phyloP scores from a whole-genome alignment of 1,139 yeast genomes.

The Candida frijolesensis region DNA sequence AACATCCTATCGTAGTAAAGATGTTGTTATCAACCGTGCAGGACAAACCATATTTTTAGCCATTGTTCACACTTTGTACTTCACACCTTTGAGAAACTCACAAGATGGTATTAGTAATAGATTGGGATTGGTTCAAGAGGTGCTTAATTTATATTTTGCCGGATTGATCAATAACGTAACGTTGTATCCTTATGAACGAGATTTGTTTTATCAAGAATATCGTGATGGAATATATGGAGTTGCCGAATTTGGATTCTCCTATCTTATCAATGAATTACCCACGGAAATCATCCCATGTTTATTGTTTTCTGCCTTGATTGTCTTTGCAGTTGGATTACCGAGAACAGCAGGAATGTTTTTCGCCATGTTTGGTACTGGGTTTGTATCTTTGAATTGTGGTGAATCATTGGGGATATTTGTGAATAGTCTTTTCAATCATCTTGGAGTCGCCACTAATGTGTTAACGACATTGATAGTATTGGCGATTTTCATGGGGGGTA shows the following conservation, averaged over 20 bases:
- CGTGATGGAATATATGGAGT: constrained; percentile 74
- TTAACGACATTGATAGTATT: constrained; percentile 64
- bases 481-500: constrained; percentile 85
- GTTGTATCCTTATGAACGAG: constrained; percentile 71
- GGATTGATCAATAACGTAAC: constrained; percentile 81
- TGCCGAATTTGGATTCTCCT: constrained; percentile 64
- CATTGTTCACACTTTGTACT: constrained; percentile 65
- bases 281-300: constrained; percentile 65
- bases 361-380: constrained; percentile 56
- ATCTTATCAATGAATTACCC: constrained; percentile 72
- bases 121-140: constrained; percentile 76
- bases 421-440: constrained; percentile 71
- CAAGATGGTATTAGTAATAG: constrained; percentile 64
- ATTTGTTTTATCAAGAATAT: constrained; percentile 77
- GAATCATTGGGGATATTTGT: constrained; percentile 82
- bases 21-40: constrained; percentile 65
- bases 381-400: constrained; percentile 69
- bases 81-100: constrained; percentile 65
- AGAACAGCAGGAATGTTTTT: constrained; percentile 68
- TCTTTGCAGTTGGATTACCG: constrained; percentile 76
- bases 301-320: constrained; percentile 61
- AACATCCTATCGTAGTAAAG: constrained; percentile 61
- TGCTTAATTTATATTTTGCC: constrained; percentile 70
- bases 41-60: constrained; percentile 69
- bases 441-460: constrained; percentile 78